These are phyloP conservation scores for Xerocomus spinulosus DNA, from an alignment of 768 basidiomycete species.

Conservation along the genomic window DNA sequence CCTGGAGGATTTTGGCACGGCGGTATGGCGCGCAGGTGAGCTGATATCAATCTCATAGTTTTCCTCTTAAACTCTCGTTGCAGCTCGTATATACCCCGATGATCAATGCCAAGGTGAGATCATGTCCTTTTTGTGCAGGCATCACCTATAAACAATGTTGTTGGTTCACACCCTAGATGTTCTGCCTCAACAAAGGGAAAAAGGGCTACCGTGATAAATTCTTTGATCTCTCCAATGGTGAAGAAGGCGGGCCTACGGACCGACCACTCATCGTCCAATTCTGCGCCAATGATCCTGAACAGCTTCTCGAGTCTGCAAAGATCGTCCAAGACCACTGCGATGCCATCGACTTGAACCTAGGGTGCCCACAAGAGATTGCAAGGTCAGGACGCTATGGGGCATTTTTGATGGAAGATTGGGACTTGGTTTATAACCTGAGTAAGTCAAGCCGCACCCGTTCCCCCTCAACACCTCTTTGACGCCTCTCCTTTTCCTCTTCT, in stretches of 20 bases:
- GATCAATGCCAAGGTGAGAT: constrained; percentile 84
- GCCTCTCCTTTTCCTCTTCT: not conserved
- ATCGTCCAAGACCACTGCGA: constrained; percentile 78
- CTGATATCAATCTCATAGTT: not conserved
- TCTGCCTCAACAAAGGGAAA: constrained; percentile 33
- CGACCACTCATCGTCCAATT: constrained; percentile 90
- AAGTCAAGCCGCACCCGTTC: constrained; percentile 20
- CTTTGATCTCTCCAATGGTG: constrained; percentile 66
- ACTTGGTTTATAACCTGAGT: constrained; percentile 78
- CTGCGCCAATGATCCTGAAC: constrained; percentile 83
- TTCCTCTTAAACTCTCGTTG: not conserved
- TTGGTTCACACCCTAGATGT: constrained; percentile 46
- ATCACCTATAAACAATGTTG: not conserved
- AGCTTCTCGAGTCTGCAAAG: constrained; percentile 72
- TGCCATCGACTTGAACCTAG: constrained; percentile 91
- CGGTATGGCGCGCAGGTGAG: constrained; percentile 75
- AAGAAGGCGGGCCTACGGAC: constrained; percentile 77
- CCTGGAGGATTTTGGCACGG: constrained; percentile 83
- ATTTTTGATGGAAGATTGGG: constrained; percentile 95
- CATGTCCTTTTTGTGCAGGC: not conserved
- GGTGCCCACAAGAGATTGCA: constrained; percentile 96
- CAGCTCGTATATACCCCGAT: constrained; percentile 95
- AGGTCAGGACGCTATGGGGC: constrained; percentile 81
- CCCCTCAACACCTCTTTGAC: not conserved
- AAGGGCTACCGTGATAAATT: constrained; percentile 53